These are phyloP conservation scores for Paecilomyces fulvus DNA, from an alignment of 2,329 filamentous ascomycete species.

Conservation along the genomic window DNA sequence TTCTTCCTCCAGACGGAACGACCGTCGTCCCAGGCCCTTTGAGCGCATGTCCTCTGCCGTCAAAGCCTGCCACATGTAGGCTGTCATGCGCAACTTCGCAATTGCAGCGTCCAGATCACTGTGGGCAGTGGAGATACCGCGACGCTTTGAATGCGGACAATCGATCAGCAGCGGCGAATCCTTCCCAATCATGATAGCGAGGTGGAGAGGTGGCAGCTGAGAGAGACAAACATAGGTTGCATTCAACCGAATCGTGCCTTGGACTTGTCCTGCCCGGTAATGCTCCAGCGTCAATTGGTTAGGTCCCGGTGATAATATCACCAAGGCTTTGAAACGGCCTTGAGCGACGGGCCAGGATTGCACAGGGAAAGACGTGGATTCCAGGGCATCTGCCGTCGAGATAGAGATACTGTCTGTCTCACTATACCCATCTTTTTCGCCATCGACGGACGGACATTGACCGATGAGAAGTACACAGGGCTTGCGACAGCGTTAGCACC, in stretches of 20 bases:
- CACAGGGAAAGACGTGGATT: not conserved
- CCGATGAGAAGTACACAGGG: not conserved
- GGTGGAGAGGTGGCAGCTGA: slow-evolving; percentile 13
- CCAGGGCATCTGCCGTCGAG: not conserved
- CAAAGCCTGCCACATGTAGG: slow-evolving; percentile 16
- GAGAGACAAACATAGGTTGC: slow-evolving; percentile 11
- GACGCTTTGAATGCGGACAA: slow-evolving; percentile 11
- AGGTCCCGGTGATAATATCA: slow-evolving; percentile 9
- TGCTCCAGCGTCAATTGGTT: slow-evolving; percentile 10
- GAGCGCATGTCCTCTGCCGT: slow-evolving; percentile 14
- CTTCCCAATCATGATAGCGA: slow-evolving; percentile 13
- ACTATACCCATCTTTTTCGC: not conserved
- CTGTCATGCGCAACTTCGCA: slow-evolving; percentile 13
- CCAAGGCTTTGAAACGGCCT: slow-evolving; percentile 11
- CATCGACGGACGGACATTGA: not conserved
- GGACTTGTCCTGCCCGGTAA: slow-evolving; percentile 1
- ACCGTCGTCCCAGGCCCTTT: slow-evolving; percentile 14
- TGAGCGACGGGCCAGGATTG: slow-evolving; percentile 10
- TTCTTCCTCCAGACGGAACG: slow-evolving; percentile 16
- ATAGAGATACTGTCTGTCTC: not conserved
- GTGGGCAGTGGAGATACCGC: slow-evolving; percentile 10
- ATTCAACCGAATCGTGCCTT: slow-evolving; percentile 6
- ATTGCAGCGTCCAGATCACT: slow-evolving; percentile 11
- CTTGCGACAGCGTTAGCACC: not conserved
- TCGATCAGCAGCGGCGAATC: slow-evolving; percentile 14